Conservation (phyloP, 2,329 filamentous ascomycete genomes). For the Aspergillus glaucus region DNA sequence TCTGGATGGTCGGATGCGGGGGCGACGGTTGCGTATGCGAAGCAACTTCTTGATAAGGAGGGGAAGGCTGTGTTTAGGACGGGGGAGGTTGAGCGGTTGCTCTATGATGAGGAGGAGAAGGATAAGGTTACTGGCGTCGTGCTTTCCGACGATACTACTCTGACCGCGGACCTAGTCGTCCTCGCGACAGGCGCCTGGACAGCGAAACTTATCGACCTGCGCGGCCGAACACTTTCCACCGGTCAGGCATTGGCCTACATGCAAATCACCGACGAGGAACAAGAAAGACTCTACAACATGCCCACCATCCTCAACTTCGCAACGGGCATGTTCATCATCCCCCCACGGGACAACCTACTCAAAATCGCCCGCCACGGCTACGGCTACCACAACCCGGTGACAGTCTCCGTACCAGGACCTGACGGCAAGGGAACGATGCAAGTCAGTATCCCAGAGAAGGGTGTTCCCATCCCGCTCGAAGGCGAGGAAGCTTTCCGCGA, state of each 20-base stretch:
- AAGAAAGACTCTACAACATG: conserved; percentile 55
- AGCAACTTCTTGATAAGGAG: conserved; percentile 30
- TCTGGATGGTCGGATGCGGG: conserved; percentile 44
- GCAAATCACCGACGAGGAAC: conserved; percentile 64
- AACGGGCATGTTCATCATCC: conserved; percentile 51
- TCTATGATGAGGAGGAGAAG: conserved; percentile 14
- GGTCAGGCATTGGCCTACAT: conserved; percentile 78
- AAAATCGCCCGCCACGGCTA: conserved; percentile 66
- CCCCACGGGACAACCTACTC: conserved; percentile 50
- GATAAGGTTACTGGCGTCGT: conserved; percentile 42
- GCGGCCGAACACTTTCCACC: conserved; percentile 69
- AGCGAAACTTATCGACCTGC: conserved; percentile 66
- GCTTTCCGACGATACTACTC: conserved; percentile 43
- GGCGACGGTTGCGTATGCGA: conserved; percentile 33
- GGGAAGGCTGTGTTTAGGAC: conserved; percentile 30
- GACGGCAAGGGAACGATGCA: conserved; percentile 17
- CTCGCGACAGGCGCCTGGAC: conserved; percentile 88
- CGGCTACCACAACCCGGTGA: conserved; percentile 52
- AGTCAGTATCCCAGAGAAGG: conserved; percentile 35
- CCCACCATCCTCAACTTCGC: conserved; percentile 55
- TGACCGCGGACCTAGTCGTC: conserved; percentile 66
- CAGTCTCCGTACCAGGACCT: conserved; percentile 21
- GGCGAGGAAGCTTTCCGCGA: conserved; percentile 56
- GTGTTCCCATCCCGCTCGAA: conserved; percentile 43
- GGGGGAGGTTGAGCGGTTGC: conserved; percentile 30